Evolutionary conservation across 2,329 filamentous ascomycete species (phyloP).

Genomic region (Zalaria sp.): DNA sequence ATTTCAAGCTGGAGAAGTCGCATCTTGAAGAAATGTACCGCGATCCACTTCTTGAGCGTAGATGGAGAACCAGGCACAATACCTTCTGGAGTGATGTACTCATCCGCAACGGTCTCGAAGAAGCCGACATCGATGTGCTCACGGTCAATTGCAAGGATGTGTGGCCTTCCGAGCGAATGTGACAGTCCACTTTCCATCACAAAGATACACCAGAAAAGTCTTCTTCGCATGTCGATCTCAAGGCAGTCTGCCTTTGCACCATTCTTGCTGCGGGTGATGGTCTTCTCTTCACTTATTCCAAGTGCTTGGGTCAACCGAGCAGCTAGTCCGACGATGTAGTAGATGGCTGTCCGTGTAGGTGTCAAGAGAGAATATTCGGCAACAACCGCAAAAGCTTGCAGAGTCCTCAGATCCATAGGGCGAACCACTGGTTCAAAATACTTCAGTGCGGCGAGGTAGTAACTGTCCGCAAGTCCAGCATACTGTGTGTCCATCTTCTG

Average conservation of each 20-base stretch:
- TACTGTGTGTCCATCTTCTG: slow-evolving; percentile 84
- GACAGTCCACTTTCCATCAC: slow-evolving; percentile 83
- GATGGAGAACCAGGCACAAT: slow-evolving; percentile 55
- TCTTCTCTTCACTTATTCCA: slow-evolving; percentile 77
- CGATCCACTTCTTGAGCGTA: slow-evolving; percentile 72
- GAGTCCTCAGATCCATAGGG: slow-evolving; percentile 76
- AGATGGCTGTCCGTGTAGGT: slow-evolving; percentile 80
- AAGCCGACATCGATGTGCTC: slow-evolving; percentile 78
- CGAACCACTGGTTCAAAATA: slow-evolving; percentile 71
- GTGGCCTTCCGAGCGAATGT: slow-evolving; percentile 76
- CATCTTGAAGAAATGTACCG: slow-evolving; percentile 92
- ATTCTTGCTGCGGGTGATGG: slow-evolving; percentile 51
- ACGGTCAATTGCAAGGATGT: slow-evolving; percentile 65
- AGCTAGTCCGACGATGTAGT: slow-evolving; percentile 82
- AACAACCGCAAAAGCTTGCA: slow-evolving; percentile 80
- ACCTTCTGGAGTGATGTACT: slow-evolving; percentile 64
- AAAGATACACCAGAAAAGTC: slow-evolving; percentile 75
- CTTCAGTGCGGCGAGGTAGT: slow-evolving; percentile 79
- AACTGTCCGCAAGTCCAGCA: slow-evolving; percentile 87
- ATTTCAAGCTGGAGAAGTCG: slow-evolving; percentile 78
- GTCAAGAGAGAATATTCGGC: slow-evolving; percentile 86
- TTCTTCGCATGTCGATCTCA: slow-evolving; percentile 76
- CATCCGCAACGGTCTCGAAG: slow-evolving; percentile 70
- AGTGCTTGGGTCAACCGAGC: slow-evolving; percentile 80
- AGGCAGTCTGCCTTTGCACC: slow-evolving; percentile 52